Base-by-base conservation (phyloP, 306 rosid species). In the Lotus japonicus region DNA sequence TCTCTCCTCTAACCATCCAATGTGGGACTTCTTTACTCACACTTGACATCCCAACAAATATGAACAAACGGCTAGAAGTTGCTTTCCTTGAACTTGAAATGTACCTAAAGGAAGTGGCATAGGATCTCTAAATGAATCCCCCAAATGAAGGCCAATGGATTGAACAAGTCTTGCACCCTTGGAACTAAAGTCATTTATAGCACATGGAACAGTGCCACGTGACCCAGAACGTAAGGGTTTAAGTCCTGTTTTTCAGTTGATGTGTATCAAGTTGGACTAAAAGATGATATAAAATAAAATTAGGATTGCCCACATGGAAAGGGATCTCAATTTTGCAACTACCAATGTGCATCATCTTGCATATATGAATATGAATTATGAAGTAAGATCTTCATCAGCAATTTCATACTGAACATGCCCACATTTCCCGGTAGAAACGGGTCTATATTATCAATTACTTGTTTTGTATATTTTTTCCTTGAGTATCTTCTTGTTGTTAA, bases 171-270 rank as follows among this genome's bases (percentile, higher is more conserved):
- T 57, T 48, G 3, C 66, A 46, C 74, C 70, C 48, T 80, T 39
- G 56, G 75, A 75, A 82, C 75, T 71, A 49, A 80, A 80, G 87
- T 82, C 73, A 73, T 71, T 71, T 72, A 66, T 50, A 41, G 70
- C 91, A 83, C 88, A 83, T 83, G 91, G 81, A 58, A 61, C 72
- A 62, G 74, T 62, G 74, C 76, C 88, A 73, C 79, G 63, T 75
- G 77, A 42, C 68, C 71, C 90, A 55, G 13, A 45, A 51, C 53
- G 67, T 77, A 45, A 76, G 73, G 72, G 72, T 36, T 7, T 72
- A 51, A 44, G 35, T 75, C 78, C 78, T 60, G 77, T 58, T 80
- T 65, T 48, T 72, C 80, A 58, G 76, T 77, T 83, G 18, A 75
- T 65, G 56, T 64, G 52, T 35, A 17, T 56, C 13, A 43, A 74